Evolutionary conservation across 768 basidiomycete species (phyloP).

Genomic region (Boletus sensibilis): DNA sequence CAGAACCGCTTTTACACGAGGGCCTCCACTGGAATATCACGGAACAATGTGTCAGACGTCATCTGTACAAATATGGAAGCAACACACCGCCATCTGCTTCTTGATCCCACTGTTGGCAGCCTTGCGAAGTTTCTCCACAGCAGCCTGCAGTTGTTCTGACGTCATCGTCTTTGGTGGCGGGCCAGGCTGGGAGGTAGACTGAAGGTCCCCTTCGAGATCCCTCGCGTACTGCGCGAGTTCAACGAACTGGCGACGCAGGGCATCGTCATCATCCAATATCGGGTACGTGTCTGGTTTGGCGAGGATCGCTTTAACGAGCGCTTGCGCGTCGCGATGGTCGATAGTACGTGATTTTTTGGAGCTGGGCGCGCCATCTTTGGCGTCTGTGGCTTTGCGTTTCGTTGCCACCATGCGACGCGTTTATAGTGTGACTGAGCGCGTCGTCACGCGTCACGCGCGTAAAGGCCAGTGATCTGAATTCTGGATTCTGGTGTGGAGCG

Average conservation of each 20-base stretch:
- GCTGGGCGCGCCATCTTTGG: conserved; percentile 10
- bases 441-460: conserved; percentile 24
- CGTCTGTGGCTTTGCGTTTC: conserved; percentile 40
- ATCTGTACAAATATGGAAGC: not conserved
- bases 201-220: conserved; percentile 31
- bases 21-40: conserved; percentile 46
- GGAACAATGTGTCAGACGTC: not conserved
- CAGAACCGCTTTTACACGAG: conserved; percentile 44
- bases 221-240: conserved; percentile 36
- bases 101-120: conserved; percentile 48
- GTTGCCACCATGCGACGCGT: conserved; percentile 20
- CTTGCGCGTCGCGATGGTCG: conserved; percentile 32
- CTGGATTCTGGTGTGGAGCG: not conserved
- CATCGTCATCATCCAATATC: conserved; percentile 36
- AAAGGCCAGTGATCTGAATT: no score
- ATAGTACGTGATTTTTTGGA: conserved; percentile 31
- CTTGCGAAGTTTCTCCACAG: conserved; percentile 44
- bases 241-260: conserved; percentile 28
- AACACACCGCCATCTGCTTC: conserved; percentile 46
- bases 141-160: conserved; percentile 38
- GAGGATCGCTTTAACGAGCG: conserved; percentile 40
- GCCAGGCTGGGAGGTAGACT: conserved; percentile 14
- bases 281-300: conserved; percentile 35
- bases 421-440: conserved; percentile 26
- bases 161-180: conserved; percentile 34